Conservation (phyloP, 495 filamentous ascomycete genomes). For the Podospora didyma region DNA sequence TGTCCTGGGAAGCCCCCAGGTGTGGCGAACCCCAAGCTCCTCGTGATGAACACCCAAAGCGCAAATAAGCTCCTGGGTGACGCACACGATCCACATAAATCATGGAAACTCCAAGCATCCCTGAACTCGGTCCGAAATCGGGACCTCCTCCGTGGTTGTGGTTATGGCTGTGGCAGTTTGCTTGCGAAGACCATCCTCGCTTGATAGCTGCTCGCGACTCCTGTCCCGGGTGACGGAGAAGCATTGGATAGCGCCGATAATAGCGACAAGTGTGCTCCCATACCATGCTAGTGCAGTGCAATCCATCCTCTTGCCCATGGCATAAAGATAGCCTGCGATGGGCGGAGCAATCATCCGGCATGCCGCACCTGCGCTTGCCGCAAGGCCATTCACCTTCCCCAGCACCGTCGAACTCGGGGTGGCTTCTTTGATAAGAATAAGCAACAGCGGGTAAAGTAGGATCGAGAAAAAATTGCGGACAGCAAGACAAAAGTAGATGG, state of each 20-base stretch:
- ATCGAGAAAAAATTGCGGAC: slow-evolving; percentile 75
- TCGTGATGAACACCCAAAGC: too few species aligned
- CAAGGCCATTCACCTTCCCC: slow-evolving; percentile 77
- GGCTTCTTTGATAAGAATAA: slow-evolving; percentile 83
- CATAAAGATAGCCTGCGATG: slow-evolving; percentile 70
- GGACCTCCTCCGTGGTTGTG: neutral
- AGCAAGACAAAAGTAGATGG: slow-evolving; percentile 68
- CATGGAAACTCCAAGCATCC: too few species aligned
- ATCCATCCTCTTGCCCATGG: slow-evolving; percentile 58
- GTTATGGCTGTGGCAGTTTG: neutral
- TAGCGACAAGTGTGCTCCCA: slow-evolving; percentile 64
- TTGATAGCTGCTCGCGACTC: slow-evolving; percentile 2
- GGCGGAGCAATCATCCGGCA: slow-evolving; percentile 75
- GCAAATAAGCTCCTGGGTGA: too few species aligned
- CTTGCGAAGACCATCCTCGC: neutral
- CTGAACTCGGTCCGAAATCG: neutral
- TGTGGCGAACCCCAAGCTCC: too few species aligned
- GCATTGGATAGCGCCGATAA: slow-evolving; percentile 64
- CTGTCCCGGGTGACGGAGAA: slow-evolving; percentile 56
- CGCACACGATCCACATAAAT: too few species aligned
- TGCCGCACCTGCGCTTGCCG: slow-evolving; percentile 72
- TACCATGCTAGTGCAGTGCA: slow-evolving; percentile 80
- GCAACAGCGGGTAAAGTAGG: slow-evolving; percentile 69
- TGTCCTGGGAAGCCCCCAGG: too few species aligned
- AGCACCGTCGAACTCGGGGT: slow-evolving; percentile 62